Evolutionary conservation across 305 asterid genomes (phyloP).

Genomic region (Fraxinus sp.): DNA sequence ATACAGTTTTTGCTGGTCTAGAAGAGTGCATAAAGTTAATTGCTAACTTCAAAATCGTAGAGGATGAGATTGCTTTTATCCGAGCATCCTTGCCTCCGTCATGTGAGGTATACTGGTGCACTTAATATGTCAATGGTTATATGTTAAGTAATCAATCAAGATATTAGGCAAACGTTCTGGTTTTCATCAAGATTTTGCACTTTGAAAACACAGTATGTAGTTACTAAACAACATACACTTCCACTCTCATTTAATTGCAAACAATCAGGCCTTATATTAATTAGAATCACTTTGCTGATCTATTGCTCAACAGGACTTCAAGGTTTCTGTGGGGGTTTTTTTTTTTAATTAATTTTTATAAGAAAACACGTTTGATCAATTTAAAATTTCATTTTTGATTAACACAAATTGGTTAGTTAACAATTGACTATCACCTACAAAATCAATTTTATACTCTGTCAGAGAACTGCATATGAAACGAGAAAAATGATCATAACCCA

Average conservation of each 20-base stretch:
- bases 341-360: background rate
- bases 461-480: background rate
- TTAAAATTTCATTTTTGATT: background rate
- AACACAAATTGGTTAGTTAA: constrained; percentile 10
- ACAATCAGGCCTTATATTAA: background rate
- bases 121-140: constrained; percentile 15
- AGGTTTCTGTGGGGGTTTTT: background rate
- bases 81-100: constrained; percentile 60
- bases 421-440: constrained; percentile 8
- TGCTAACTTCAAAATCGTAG: constrained; percentile 69
- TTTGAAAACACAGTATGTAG: constrained; percentile 1
- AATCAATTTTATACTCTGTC: constrained; percentile 5
- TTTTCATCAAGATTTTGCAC: background rate
- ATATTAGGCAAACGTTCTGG: background rate
- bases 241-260: background rate
- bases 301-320: background rate
- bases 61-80: constrained; percentile 75
- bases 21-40: constrained; percentile 87
- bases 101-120: constrained; percentile 64
- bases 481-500: constrained; percentile 3
- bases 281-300: background rate
- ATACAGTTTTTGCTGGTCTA: constrained; percentile 88
- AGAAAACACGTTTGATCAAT: background rate
- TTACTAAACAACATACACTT: background rate
- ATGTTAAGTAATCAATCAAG: constrained; percentile 15